phyloP scores from a whole-genome alignment of 176 grass and related monocot species.

The Sorghum bicolor region Sorghum_bicolor_NCBIv3 NC_012874.2:2879001-2879500 shows the following conservation, averaged over 20 bases:
- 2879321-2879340: conserved; percentile 39
- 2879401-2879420: neutral
- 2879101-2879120: conserved; percentile 1
- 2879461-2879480: conserved; percentile 55
- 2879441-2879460: conserved; percentile 52
- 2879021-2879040: conserved; percentile 50
- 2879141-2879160: conserved; percentile 33
- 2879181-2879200: conserved; percentile 11
- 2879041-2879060: conserved; percentile 39
- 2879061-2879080: conserved; percentile 41
- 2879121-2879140: neutral
- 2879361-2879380: conserved; percentile 25
- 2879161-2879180: conserved; percentile 13
- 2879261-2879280: conserved; percentile 2
- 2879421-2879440: conserved; percentile 41
- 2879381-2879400: neutral
- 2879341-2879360: conserved; percentile 1
- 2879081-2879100: conserved; percentile 4
- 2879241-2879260: neutral
- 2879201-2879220: conserved; percentile 36
- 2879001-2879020: conserved; percentile 58
- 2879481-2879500: conserved; percentile 34
- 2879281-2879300: neutral
- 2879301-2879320: neutral
- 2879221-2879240: conserved; percentile 50